phyloP scores from a whole-genome alignment of 768 basidiomycete genomes.

The Phlebiopsis flavidoalba region DNA sequence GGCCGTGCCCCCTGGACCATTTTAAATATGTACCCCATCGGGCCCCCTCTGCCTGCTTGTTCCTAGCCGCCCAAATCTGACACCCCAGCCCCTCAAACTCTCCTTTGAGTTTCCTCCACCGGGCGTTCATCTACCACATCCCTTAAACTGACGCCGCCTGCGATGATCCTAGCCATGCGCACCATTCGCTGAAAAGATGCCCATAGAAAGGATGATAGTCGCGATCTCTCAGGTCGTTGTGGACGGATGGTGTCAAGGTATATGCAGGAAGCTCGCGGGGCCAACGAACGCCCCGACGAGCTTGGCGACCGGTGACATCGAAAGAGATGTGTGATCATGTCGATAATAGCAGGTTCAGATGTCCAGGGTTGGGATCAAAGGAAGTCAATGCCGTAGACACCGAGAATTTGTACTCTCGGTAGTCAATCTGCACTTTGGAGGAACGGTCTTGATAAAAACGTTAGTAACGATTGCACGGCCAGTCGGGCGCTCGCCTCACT shows the following conservation, averaged over 20 bases:
- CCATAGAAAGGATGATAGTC: constrained; percentile 53
- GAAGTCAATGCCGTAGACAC: constrained; percentile 72
- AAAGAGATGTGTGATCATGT: constrained; percentile 68
- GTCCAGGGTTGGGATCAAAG: constrained; percentile 83
- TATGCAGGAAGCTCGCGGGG: neutral
- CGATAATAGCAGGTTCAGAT: constrained; percentile 61
- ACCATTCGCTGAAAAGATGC: constrained; percentile 60
- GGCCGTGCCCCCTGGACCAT: constrained; percentile 43
- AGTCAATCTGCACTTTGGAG: constrained; percentile 68
- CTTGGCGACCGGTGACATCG: constrained; percentile 51
- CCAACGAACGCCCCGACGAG: constrained; percentile 29
- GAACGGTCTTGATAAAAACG: constrained; percentile 46
- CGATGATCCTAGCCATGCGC: constrained; percentile 60
- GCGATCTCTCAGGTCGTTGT: constrained; percentile 64
- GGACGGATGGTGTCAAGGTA: constrained; percentile 15
- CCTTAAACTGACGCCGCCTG: constrained; percentile 41
- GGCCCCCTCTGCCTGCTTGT: too few species aligned
- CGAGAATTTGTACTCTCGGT: constrained; percentile 65
- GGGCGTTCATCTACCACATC: too few species aligned
- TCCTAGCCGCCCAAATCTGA: too few species aligned
- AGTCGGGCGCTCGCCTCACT: constrained; percentile 23
- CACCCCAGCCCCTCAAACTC: too few species aligned
- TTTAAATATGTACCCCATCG: too few species aligned
- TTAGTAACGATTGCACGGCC: neutral
- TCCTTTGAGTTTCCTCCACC: too few species aligned